Percentiles rank a stretch among this genome's conserved stretches.
These are phyloP conservation scores for Saitozyma sp. DNA, from an alignment of 768 basidiomycete genomes.

Conservation along the genomic window DNA sequence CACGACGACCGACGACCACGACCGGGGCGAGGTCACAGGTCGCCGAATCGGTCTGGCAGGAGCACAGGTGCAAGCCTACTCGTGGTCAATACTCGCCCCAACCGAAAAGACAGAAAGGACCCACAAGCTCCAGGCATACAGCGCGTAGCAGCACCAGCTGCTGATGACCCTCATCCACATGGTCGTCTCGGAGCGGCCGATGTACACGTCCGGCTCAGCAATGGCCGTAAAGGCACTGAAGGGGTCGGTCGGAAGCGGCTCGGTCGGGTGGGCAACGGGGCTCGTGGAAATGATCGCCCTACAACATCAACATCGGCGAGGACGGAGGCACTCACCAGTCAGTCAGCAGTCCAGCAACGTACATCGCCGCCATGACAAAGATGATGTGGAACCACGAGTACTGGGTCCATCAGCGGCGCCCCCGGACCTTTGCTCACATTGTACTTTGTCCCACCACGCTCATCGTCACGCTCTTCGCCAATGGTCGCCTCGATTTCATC, in stretches of 20 bases:
- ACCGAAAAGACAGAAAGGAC: slow-evolving; percentile 10
- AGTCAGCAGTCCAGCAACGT: slow-evolving; percentile 92
- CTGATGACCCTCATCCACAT: slow-evolving; percentile 99
- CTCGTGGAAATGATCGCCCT: slow-evolving; percentile 53
- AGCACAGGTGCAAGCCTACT: slow-evolving; percentile 82
- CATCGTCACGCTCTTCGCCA: slow-evolving; percentile 83
- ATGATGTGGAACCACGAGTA: slow-evolving; percentile 99
- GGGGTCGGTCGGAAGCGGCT: slow-evolving; percentile 26
- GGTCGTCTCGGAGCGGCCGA: slow-evolving; percentile 89
- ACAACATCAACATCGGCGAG: slow-evolving; percentile 1
- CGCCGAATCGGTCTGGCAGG: slow-evolving; percentile 79
- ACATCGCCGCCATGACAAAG: slow-evolving; percentile 94
- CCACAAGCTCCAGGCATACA: slow-evolving; percentile 52
- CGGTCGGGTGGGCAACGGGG: slow-evolving; percentile 41
- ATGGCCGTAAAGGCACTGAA: slow-evolving; percentile 11
- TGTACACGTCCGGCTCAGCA: slow-evolving; percentile 64
- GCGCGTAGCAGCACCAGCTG: slow-evolving; percentile 76
- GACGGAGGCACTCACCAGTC: slow-evolving; percentile 72
- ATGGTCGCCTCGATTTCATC: slow-evolving; percentile 55
- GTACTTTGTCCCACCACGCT: slow-evolving; percentile 88
- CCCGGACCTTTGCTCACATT: slow-evolving; percentile 63
- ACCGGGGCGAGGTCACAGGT: background rate
- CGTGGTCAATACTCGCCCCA: background rate
- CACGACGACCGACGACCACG: too few relatives aligned
- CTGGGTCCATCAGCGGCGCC: slow-evolving; percentile 54